Conservation (phyloP, 306 rosid genomes). For the Trifolium pratense region DNA sequence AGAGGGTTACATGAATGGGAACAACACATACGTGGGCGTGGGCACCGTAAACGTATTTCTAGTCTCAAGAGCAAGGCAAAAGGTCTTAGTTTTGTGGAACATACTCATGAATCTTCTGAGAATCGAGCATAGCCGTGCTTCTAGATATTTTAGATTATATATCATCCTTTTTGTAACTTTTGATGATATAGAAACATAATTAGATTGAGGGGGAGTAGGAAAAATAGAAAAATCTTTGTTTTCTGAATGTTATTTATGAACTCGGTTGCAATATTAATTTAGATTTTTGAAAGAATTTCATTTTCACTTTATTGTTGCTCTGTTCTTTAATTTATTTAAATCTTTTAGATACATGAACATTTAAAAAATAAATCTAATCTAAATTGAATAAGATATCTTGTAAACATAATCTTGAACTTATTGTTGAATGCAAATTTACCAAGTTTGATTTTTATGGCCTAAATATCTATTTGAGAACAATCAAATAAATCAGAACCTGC, state of each 20-base stretch:
- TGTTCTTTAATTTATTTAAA: neutral
- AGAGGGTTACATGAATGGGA: conserved; percentile 95
- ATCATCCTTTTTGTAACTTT: neutral
- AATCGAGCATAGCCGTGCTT: neutral
- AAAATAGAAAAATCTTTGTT: neutral
- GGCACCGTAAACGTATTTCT: conserved; percentile 77
- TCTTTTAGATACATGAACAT: neutral
- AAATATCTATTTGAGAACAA: no score
- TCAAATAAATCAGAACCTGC: no score
- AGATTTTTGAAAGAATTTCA: neutral
- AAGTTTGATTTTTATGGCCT: no score
- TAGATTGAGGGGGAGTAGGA: neutral
- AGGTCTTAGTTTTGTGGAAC: conserved; percentile 33
- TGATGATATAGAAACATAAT: neutral
- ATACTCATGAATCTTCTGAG: conserved; percentile 37
- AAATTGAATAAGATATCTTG: neutral
- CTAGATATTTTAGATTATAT: neutral
- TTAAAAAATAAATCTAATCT: neutral
- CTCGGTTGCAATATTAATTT: neutral
- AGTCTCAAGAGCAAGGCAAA: conserved; percentile 61
- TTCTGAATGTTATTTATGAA: conserved; percentile 8
- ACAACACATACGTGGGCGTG: conserved; percentile 78
- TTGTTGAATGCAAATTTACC: no score
- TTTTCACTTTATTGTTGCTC: neutral
- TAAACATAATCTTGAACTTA: no score